phyloP scores from a whole-genome alignment of 352 stramenopile genomes.

The Phytophthora citricola region DNA sequence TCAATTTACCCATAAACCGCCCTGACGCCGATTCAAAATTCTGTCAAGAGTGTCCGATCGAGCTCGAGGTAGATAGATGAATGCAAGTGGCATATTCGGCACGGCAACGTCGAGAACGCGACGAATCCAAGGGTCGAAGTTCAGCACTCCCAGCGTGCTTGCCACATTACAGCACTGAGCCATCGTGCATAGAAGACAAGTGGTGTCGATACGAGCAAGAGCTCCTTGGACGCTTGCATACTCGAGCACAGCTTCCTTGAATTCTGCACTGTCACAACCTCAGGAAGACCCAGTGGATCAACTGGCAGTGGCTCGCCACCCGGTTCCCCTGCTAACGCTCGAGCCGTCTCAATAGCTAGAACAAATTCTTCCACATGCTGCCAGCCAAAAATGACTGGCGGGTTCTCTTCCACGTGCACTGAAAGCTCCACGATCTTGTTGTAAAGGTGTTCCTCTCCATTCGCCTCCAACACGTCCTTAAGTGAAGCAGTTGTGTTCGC shows the following conservation, averaged over 20 bases:
- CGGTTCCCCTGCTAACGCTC: background rate
- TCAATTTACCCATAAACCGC: no score
- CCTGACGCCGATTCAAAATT: no score
- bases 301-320: conserved; percentile 1
- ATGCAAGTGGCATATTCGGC: conserved; percentile 17
- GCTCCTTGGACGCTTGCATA: conserved; percentile 14
- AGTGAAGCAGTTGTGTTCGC: no score
- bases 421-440: conserved; percentile 3
- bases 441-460: background rate
- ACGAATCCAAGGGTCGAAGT: conserved; percentile 12
- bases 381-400: conserved; percentile 22
- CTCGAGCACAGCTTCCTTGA: conserved; percentile 31
- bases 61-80: conserved; percentile 25
- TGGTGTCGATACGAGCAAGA: no score
- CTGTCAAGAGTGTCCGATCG: no score
- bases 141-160: conserved; percentile 5
- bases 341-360: conserved; percentile 29
- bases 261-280: conserved; percentile 18
- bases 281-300: conserved; percentile 13
- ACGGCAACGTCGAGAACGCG: conserved; percentile 12
- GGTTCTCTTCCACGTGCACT: conserved; percentile 1
- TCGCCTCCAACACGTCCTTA: background rate
- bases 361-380: conserved; percentile 19
- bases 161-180: conserved; percentile 15
- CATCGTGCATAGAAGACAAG: conserved; percentile 27